These are phyloP conservation scores for Saccharomyces uvarum DNA, from an alignment of 1,139 yeast species.

Conservation along the genomic window DNA sequence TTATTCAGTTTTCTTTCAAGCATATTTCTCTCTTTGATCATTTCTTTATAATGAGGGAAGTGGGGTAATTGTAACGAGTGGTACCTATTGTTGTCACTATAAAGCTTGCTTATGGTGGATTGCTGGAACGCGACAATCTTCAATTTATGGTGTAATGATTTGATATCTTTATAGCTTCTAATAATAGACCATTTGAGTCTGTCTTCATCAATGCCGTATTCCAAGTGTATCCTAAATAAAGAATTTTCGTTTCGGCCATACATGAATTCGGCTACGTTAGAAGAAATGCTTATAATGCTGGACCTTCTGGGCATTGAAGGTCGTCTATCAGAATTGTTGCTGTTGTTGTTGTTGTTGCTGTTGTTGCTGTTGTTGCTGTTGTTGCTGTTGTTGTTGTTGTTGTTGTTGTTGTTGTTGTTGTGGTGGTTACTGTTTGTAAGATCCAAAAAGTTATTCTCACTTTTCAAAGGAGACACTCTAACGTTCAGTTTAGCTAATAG, in stretches of 20 bases:
- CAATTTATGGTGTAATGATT: constrained; percentile 58
- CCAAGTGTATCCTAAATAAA: constrained; percentile 59
- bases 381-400: not conserved
- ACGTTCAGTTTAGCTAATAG: constrained; percentile 66
- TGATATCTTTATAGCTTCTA: constrained; percentile 64
- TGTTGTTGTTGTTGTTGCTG: not conserved
- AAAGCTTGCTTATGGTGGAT: constrained; percentile 22
- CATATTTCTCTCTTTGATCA: constrained; percentile 4
- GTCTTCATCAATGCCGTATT: constrained; percentile 81
- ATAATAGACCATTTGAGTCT: constrained; percentile 74
- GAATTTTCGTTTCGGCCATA: constrained; percentile 26
- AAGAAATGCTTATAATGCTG: not conserved
- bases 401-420: not conserved
- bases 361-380: not conserved
- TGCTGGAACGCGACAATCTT: constrained; percentile 44
- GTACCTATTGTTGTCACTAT: constrained; percentile 20
- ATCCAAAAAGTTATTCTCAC: constrained; percentile 5
- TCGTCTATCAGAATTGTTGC: not conserved
- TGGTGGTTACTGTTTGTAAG: constrained; percentile 8
- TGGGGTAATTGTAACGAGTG: constrained; percentile 26
- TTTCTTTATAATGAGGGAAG: constrained; percentile 28
- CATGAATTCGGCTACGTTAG: constrained; percentile 4
- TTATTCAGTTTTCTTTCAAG: not conserved
- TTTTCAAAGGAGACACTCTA: constrained; percentile 42
- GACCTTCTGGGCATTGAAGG: not conserved